Conservation (phyloP, 1,284 basidiomycete species). For the Melampsora larici-populina region DNA sequence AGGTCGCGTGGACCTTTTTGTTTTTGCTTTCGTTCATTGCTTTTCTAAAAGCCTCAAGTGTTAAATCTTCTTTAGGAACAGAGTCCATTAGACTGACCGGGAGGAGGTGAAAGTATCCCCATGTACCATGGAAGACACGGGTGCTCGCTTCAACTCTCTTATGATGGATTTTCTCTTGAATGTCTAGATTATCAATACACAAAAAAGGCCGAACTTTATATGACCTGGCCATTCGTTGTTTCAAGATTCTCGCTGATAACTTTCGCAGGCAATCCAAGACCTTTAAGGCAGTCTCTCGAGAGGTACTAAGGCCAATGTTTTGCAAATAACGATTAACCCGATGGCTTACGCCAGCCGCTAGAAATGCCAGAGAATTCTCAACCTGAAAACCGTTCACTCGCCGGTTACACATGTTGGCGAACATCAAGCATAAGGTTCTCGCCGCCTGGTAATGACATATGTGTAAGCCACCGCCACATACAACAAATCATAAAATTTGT, state of each 20-base stretch:
- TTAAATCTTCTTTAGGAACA: not conserved
- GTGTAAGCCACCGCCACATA: too few species aligned
- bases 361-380: not conserved
- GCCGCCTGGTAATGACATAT: too few species aligned
- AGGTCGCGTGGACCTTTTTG: not conserved
- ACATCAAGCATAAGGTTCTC: slow-evolving; percentile 12
- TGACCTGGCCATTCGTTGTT: not conserved
- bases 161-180: slow-evolving; percentile 5
- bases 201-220: not conserved
- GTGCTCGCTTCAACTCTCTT: not conserved
- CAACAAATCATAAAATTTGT: too few species aligned
- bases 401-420: slow-evolving; percentile 4
- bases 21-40: not conserved
- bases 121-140: slow-evolving; percentile 11
- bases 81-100: not conserved
- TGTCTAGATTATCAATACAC: slow-evolving; percentile 26
- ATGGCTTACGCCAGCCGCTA: slow-evolving; percentile 3
- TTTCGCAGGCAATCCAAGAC: too few species aligned
- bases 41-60: not conserved
- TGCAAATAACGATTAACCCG: slow-evolving; percentile 1
- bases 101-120: slow-evolving; percentile 15
- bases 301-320: slow-evolving; percentile 1
- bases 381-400: slow-evolving; percentile 8
- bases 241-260: not conserved
- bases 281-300: not conserved